phyloP scores from a whole-genome alignment of 2,329 filamentous ascomycete genomes.

The Paecilomyces formosus region DNA sequence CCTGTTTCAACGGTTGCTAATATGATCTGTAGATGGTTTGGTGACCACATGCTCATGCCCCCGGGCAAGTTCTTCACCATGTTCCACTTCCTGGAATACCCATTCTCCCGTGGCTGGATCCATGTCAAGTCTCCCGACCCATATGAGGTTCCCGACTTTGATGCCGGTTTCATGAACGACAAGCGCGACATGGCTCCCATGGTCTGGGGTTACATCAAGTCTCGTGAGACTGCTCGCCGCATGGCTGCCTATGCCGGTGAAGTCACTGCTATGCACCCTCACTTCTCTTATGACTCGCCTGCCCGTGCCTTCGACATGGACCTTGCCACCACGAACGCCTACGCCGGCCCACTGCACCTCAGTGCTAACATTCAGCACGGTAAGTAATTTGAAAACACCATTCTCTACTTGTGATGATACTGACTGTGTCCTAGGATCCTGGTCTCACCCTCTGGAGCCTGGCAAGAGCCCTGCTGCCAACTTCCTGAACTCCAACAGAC shows the following conservation, averaged over 20 bases:
- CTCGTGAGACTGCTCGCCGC: slow-evolving; percentile 67
- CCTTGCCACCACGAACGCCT: slow-evolving; percentile 65
- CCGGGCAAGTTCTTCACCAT: slow-evolving; percentile 76
- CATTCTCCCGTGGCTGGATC: slow-evolving; percentile 64
- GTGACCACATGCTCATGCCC: slow-evolving; percentile 54
- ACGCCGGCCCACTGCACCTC: slow-evolving; percentile 65
- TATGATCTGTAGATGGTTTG: slow-evolving; percentile 26
- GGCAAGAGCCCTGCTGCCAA: slow-evolving; percentile 44
- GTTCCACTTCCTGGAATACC: slow-evolving; percentile 76
- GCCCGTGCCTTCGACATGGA: slow-evolving; percentile 67
- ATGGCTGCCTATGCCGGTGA: slow-evolving; percentile 75
- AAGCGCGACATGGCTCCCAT: slow-evolving; percentile 77
- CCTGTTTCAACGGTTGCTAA: not conserved
- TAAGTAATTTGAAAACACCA: slow-evolving; percentile 13
- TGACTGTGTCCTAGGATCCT: slow-evolving; percentile 36
- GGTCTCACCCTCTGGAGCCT: slow-evolving; percentile 54
- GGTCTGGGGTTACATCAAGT: slow-evolving; percentile 81
- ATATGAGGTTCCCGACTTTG: slow-evolving; percentile 69
- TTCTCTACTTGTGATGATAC: not conserved
- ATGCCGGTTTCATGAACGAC: slow-evolving; percentile 79
- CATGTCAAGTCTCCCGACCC: slow-evolving; percentile 66
- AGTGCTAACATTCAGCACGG: slow-evolving; percentile 66
- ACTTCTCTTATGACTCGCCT: slow-evolving; percentile 62
- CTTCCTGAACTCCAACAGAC: slow-evolving; percentile 57
- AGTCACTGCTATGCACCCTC: slow-evolving; percentile 59